Evolutionary conservation across 2,329 filamentous ascomycete species (phyloP), one percentile per base, ranked within the genome.

Genomic region (Sporothrix variecibatus): DNA sequence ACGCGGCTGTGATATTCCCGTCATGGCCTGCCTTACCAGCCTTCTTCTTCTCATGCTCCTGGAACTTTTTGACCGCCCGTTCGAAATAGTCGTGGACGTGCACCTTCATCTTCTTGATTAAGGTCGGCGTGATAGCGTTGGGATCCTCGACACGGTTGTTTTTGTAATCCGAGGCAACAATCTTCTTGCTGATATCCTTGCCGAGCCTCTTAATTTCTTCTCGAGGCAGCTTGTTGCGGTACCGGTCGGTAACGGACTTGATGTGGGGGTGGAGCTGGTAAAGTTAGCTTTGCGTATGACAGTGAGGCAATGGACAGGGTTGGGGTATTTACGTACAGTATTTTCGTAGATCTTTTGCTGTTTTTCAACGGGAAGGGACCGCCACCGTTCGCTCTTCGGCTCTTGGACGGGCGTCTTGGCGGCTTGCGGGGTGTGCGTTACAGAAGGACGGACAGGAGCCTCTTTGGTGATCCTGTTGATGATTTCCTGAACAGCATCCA

Each of bases 261-360:
- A 98, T 91, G 73, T 94, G 91, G 6, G 94, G 94, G 80, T 92
- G 93, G 7, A 98, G 86, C 94, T 96, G 31, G 3, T 17, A 58
- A 28, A 5, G 31, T 77, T 6, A 51, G 40, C 75, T 38, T 74
- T 20, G 71, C 93, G 82, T 87, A 97, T n/a, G n/a, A n/a, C n/a
- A n/a, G n/a, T n/a, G n/a, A n/a, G n/a, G n/a, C n/a, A n/a, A n/a
- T n/a, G n/a, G n/a, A n/a, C n/a, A n/a, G n/a, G n/a, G n/a, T n/a
- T n/a, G n/a, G n/a, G n/a, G n/a, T n/a, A n/a, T n/a, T n/a, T 20
- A 72, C 93, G 82, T 87, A 97, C 94, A 71, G 94, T 97, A 80
- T 95, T 95, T 82, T 98, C 95, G 79, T 98, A 98, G 2, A 97
- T 87, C 84, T 94, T 97, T 89, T 94, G 97, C 83, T 96, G 94